Evolutionary conservation across 2,329 filamentous ascomycete species (phyloP).

Genomic region (Emericellopsis atlantica): DNA sequence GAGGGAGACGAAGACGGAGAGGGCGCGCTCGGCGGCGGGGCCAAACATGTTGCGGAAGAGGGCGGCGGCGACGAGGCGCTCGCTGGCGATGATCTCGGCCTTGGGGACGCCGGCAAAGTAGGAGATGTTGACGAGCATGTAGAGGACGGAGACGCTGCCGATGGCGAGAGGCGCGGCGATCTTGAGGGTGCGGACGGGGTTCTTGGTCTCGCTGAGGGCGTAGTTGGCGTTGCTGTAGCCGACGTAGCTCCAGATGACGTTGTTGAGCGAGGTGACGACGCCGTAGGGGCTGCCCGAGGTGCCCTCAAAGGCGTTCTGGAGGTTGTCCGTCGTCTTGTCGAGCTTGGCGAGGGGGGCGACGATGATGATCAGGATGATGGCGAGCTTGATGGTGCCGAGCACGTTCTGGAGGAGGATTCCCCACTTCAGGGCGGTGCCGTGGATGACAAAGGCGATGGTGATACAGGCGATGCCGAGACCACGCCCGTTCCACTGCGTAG

Average conservation of each 20-base stretch:
- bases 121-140: constrained; percentile 55
- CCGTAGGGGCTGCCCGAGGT: constrained; percentile 55
- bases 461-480: constrained; percentile 55
- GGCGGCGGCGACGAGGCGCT: constrained; percentile 38
- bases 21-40: constrained; percentile 37
- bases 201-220: constrained; percentile 50
- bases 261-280: constrained; percentile 58
- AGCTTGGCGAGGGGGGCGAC: constrained; percentile 49
- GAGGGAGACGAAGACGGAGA: constrained; percentile 54
- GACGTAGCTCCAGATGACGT: constrained; percentile 59
- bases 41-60: constrained; percentile 46
- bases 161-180: constrained; percentile 52
- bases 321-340: constrained; percentile 46
- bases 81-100: constrained; percentile 36
- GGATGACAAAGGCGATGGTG: constrained; percentile 51
- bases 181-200: constrained; percentile 52
- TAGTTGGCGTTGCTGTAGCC: constrained; percentile 61
- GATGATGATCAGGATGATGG: constrained; percentile 53
- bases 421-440: constrained; percentile 51
- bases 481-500: constrained; percentile 54
- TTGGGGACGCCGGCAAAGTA: constrained; percentile 49
- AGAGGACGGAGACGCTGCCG: constrained; percentile 43
- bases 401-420: constrained; percentile 55
- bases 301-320: constrained; percentile 49
- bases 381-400: constrained; percentile 53